Percentiles rank a stretch among this genome's conserved stretches.
Evolutionary conservation across 2,329 filamentous ascomycete species (phyloP).

Genomic region (Penicillium polonicum): DNA sequence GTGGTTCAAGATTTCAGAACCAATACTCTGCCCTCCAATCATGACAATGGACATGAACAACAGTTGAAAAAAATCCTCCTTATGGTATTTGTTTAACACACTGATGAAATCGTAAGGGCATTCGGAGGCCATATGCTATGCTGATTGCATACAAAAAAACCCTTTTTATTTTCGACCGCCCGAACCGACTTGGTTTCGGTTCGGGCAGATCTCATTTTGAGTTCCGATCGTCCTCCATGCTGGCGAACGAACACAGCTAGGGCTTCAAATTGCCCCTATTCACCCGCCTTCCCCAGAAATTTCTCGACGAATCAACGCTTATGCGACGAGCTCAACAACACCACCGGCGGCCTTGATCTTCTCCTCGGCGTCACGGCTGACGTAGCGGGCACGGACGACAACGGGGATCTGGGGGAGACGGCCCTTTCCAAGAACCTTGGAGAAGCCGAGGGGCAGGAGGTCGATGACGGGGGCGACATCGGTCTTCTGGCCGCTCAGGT

Average conservation of each 20-base stretch:
- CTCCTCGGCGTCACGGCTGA: slow-evolving; percentile 93
- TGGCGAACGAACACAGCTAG: slow-evolving; percentile 29
- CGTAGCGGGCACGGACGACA: slow-evolving; percentile 91
- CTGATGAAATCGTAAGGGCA: slow-evolving; percentile 39
- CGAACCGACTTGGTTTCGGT: slow-evolving; percentile 27
- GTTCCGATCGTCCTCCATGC: slow-evolving; percentile 28
- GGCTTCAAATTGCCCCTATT: slow-evolving; percentile 31
- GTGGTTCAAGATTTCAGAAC: neutral
- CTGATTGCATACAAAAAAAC: slow-evolving; percentile 38
- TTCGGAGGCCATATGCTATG: slow-evolving; percentile 38
- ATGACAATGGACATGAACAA: neutral
- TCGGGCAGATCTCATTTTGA: slow-evolving; percentile 33
- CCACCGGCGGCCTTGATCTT: slow-evolving; percentile 99
- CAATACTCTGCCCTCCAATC: neutral
- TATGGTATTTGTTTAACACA: slow-evolving; percentile 40
- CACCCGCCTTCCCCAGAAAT: slow-evolving; percentile 29
- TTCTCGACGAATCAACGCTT: slow-evolving; percentile 44
- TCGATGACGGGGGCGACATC: slow-evolving; percentile 97
- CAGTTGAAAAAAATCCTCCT: slow-evolving; percentile 29
- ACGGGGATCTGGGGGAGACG: slow-evolving; percentile 88
- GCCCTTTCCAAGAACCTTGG: slow-evolving; percentile 98
- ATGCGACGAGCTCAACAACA: slow-evolving; percentile 93
- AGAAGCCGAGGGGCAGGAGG: slow-evolving; percentile 94
- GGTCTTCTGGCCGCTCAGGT: slow-evolving; percentile 75
- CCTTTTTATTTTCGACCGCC: slow-evolving; percentile 37